Evolutionary conservation across 2,329 filamentous ascomycete genomes (phyloP), one percentile per base, ranked within the genome.

Genomic region (Niveomyces coronatus): DNA sequence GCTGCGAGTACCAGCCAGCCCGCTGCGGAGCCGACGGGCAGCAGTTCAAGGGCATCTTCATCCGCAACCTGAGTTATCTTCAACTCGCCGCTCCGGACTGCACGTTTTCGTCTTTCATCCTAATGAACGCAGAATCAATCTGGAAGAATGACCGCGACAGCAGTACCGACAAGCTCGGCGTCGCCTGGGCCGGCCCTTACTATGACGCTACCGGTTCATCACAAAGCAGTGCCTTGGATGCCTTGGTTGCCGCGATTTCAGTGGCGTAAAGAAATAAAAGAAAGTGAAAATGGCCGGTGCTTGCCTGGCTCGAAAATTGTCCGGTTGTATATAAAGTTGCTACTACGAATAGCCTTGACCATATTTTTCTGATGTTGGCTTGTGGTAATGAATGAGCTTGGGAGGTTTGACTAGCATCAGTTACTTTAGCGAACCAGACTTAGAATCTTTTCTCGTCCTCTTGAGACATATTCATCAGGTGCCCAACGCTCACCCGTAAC

Each of bases 1-100:
- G 53, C 24, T 63, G 60, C 40, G 59, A 62, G 43, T 49, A 53
- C 14, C 41, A 46, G 11, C 35, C 45, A 8, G 54, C 54, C 28
- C 47, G 61, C 45, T 72, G 65, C 38, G 63, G 61, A 9, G 53
- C 50, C 14, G 70, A 78, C 42, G 70, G 65, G 2, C 65, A 72
- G 23, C 76, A 82, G 49, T 86, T 85, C 67, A 85, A 86, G 56
- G 82, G 82, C 4, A 64, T 85, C 24, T 83, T 85, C 45, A 65
- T 74, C 13, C 68, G 79, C 15, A 82, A 82, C 50, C 58, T 86
- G 15, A 64, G 67, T 23, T 68, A 71, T 39, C 56, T 86, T 23
- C 63, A 80, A 16, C 50, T 58, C 1, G 69, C 57, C 3, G 67
- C 65, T 1, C 70, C 71, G 0, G 59, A 70, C 26, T 53, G 62